A percentile compares a stretch with the other conserved stretches of the same genome.
These are phyloP conservation scores for Schizophyllum commune DNA, from an alignment of 1,284 basidiomycete species.

Conservation along the genomic window DNA sequence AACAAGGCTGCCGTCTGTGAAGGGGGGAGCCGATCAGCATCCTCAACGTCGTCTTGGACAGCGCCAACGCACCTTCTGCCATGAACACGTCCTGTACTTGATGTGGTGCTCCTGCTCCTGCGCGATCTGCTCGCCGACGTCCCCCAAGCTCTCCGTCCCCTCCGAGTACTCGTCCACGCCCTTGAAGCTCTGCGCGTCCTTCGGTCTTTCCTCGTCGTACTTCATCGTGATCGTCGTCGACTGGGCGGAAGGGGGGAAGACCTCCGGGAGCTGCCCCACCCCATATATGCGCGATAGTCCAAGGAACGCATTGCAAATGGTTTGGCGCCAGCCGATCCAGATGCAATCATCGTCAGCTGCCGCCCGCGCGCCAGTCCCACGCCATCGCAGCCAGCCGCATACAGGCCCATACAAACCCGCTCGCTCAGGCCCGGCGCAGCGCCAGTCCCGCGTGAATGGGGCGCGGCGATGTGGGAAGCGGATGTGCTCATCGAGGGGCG, in stretches of 20 bases:
- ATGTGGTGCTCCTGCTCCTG: slow-evolving; percentile 29
- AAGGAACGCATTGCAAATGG: neutral
- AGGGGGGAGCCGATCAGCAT: neutral
- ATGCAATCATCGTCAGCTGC: neutral
- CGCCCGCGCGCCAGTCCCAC: neutral
- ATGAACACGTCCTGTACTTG: slow-evolving; percentile 37
- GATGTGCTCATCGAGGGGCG: too few relatives aligned
- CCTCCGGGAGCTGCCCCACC: too few relatives aligned
- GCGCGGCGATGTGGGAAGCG: neutral
- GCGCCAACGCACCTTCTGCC: slow-evolving; percentile 34
- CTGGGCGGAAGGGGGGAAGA: neutral
- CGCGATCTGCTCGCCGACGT: slow-evolving; percentile 20
- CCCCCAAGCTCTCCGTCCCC: neutral
- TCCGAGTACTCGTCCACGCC: neutral
- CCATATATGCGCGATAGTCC: neutral
- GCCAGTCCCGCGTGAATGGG: neutral
- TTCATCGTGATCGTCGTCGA: neutral
- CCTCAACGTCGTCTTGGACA: neutral
- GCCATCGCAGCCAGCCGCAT: too few relatives aligned
- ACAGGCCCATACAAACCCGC: neutral
- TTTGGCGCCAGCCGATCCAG: neutral
- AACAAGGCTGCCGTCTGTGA: slow-evolving; percentile 35
- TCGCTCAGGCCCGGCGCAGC: neutral
- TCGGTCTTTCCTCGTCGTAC: slow-evolving; percentile 3
- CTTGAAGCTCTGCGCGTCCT: neutral